Evolutionary conservation across 2,329 filamentous ascomycete species (phyloP).

Genomic region (Colletotrichum gigasporum): DNA sequence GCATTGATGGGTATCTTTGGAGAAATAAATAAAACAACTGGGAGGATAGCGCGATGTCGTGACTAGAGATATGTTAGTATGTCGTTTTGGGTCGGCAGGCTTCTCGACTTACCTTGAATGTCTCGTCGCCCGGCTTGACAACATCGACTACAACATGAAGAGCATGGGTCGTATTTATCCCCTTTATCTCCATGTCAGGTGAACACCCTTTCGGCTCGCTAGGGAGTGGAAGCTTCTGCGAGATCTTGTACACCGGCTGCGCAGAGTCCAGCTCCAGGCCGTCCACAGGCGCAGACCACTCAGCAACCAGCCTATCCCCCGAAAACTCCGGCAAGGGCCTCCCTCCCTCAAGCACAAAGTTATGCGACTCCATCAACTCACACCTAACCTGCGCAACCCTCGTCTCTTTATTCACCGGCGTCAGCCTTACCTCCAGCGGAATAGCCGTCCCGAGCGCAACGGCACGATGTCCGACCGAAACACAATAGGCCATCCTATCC

Average conservation of each 20-base stretch:
- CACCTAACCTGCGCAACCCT: not conserved
- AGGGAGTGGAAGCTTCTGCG: not conserved
- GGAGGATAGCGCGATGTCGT: not conserved
- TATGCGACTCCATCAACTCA: conserved; percentile 2
- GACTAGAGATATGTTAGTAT: not conserved
- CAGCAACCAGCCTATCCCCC: not conserved
- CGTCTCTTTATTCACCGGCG: not conserved
- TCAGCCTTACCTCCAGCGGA: conserved; percentile 7
- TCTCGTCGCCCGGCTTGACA: not conserved
- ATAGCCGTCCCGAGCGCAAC: conserved; percentile 13
- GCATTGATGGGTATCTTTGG: conserved; percentile 5
- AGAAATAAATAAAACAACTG: conserved; percentile 7
- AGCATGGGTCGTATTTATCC: conserved; percentile 5
- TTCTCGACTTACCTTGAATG: not conserved
- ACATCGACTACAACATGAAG: conserved; percentile 1
- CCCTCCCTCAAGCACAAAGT: not conserved
- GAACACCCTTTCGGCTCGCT: conserved; percentile 2
- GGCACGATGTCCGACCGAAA: conserved; percentile 8
- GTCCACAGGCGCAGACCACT: not conserved
- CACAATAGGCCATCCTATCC: not conserved
- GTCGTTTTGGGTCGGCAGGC: not conserved
- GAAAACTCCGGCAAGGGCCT: not conserved
- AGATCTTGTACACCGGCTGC: not conserved
- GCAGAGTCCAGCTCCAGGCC: not conserved
- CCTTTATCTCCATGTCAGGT: not conserved